phyloP scores from a whole-genome alignment of 2,329 filamentous ascomycete species.

The Rutstroemia sp. region DNA sequence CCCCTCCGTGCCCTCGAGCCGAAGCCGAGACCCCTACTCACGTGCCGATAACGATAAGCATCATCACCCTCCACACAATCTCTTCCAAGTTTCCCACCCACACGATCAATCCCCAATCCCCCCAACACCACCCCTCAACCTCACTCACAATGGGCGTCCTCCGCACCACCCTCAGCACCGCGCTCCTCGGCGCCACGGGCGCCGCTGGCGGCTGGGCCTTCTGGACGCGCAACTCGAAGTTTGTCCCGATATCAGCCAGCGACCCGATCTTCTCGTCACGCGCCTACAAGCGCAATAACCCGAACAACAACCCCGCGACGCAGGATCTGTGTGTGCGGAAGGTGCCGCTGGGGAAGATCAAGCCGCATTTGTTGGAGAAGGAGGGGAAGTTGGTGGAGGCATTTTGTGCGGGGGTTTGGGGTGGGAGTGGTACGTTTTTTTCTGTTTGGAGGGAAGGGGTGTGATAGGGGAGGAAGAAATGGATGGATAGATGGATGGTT shows the following conservation, averaged over 20 bases:
- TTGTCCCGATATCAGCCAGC: slow-evolving; percentile 48
- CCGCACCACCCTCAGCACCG: slow-evolving; percentile 17
- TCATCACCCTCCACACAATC: not conserved
- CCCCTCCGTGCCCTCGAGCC: not conserved
- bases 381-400: slow-evolving; percentile 49
- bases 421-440: slow-evolving; percentile 40
- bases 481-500: too few relatives aligned
- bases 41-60: not conserved
- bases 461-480: not conserved
- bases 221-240: slow-evolving; percentile 19
- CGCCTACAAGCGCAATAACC: slow-evolving; percentile 53
- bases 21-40: not conserved
- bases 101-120: too few relatives aligned
- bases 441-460: not conserved
- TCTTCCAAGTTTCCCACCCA: not conserved
- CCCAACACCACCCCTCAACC: not conserved
- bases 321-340: slow-evolving; percentile 58
- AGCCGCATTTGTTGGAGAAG: slow-evolving; percentile 57
- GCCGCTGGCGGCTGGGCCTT: slow-evolving; percentile 18
- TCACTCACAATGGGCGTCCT: slow-evolving; percentile 16
- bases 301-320: slow-evolving; percentile 51
- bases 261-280: slow-evolving; percentile 55
- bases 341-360: slow-evolving; percentile 55
- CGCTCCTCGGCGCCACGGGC: slow-evolving; percentile 16
- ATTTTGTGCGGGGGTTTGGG: slow-evolving; percentile 26